Conservation (phyloP, 2,329 filamentous ascomycete genomes). For the Rutstroemia sp. region DNA sequence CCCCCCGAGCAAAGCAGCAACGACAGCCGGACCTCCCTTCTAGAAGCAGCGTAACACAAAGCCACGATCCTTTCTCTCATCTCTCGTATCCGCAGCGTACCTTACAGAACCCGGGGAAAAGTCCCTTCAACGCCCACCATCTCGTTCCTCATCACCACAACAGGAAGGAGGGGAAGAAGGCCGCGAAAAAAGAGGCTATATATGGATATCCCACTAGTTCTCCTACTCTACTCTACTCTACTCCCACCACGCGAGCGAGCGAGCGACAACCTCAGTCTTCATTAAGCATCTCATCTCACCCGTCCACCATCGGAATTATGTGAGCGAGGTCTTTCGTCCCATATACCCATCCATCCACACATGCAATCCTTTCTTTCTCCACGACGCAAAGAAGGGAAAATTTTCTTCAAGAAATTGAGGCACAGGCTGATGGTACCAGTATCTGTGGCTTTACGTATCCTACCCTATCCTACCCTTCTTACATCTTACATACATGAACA, state of each 20-base stretch:
- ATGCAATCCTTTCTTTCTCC: neutral
- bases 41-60: neutral
- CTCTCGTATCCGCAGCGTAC: neutral
- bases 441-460: neutral
- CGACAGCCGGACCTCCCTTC: neutral
- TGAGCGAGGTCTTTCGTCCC: neutral
- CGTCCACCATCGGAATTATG: neutral
- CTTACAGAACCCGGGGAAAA: neutral
- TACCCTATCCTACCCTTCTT: neutral
- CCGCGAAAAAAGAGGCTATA: neutral
- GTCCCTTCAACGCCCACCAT: neutral
- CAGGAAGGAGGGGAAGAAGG: slow-evolving; percentile 1
- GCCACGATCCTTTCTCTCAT: too few relatives aligned
- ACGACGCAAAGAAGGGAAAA: neutral
- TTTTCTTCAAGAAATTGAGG: neutral
- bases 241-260: neutral
- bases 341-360: neutral
- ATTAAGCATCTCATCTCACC: neutral
- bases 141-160: neutral
- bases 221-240: too few relatives aligned
- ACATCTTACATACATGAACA: slow-evolving; percentile 1
- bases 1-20: neutral
- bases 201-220: neutral
- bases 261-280: neutral
- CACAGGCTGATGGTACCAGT: slow-evolving; percentile 8